Base-by-base conservation (phyloP, 345 rosid species). In the Eutrema japonicum region DNA sequence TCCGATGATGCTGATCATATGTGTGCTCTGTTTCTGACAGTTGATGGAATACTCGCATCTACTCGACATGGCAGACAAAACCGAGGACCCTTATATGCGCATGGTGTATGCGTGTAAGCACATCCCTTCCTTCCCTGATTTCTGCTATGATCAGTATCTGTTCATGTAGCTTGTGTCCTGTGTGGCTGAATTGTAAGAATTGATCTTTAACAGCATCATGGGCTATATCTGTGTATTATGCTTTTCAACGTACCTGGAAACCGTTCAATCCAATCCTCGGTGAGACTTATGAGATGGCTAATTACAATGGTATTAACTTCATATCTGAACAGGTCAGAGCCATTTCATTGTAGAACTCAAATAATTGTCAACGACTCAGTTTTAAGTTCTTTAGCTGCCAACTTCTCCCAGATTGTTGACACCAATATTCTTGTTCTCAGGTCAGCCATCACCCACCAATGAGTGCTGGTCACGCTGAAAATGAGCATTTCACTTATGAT, bases 181-280 rank as follows among this genome's bases (percentile, higher is more conserved):
- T 47, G 51, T 76, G 38, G 10, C 66, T 76, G 45, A 70, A 7
- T 55, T n/a, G 32, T 47, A 0, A 43, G 50, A 54, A 12, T 29
- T 68, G 64, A 37, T 30, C n/a, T 27, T 65, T 77, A 70, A 83
- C 93, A 95, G 97, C 96, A 27, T 88, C 98, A 40, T 95, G 96
- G 91, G 90, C 92, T 68, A 86, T 90, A 77, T 92, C 99, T 64
- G 92, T 95, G 64, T 95, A 95, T 78, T 87, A 77, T 83, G 98
- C 92, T 43, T 84, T 43, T 64, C 92, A 86, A 83, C 89, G 99
- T 66, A 88, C 98, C 11, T 95, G 98, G 99, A 95, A 95, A 82
- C 99, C 98, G 4, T 95, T 95, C 76, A 95, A 95, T 83, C 99
- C 99, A 68, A 90, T 95, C 78, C 98, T 95, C 10, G 99, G 98